Base-by-base conservation (phyloP, 768 basidiomycete species). In the Russula lepida region DNA sequence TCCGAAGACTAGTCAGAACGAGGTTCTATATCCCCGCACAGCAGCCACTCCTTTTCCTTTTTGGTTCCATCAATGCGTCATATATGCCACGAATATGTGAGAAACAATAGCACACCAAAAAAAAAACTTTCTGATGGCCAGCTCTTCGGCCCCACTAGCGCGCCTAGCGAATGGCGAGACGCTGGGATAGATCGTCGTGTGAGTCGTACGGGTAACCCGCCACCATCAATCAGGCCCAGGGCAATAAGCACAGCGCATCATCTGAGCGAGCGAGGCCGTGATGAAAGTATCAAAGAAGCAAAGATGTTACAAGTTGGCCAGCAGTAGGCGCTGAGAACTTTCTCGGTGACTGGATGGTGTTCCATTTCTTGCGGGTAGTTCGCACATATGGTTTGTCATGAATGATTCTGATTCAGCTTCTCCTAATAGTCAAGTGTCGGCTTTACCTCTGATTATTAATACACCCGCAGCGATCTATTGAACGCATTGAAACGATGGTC, bases 361-460 rank as follows among this genome's bases (percentile, higher is more conserved):
- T 41, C 39, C 19, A 35, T 35, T 43, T 21, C 41, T 43, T 21
- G 8, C 41, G 9, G n/a, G 8, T n/a, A 9, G 41, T 9, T 41
- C 19, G 41, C n/a, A 41, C n/a, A 41, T 9, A 19, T 41, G 6
- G 8, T 33, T 33, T 11, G 32, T 33, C 32, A 33, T 33, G 9
- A 33, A 33, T 33, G 32, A 33, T 33, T 33, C 8, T 2, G 9
- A 11, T 33, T 32, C 32, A 11, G 32, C 32, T 33, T 33, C 8
- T 11, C 32, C 8, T 33, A 37, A 37, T 6, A 17, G 37, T n/a
- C 19, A 41, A 19, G 17, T 19, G 6, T 19, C 19, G 39, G 32
- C 9, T 33, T 33, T 33, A 33, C 32, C 32, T 33, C 32, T 87
- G 71, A 8, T 19, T 41, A 2, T n/a, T 41, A 6, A n/a, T n/a